Percentiles rank a stretch among this genome's conserved stretches.
Evolutionary conservation across 352 stramenopile species (phyloP).

Genomic region (Pythium catenulatum): DNA sequence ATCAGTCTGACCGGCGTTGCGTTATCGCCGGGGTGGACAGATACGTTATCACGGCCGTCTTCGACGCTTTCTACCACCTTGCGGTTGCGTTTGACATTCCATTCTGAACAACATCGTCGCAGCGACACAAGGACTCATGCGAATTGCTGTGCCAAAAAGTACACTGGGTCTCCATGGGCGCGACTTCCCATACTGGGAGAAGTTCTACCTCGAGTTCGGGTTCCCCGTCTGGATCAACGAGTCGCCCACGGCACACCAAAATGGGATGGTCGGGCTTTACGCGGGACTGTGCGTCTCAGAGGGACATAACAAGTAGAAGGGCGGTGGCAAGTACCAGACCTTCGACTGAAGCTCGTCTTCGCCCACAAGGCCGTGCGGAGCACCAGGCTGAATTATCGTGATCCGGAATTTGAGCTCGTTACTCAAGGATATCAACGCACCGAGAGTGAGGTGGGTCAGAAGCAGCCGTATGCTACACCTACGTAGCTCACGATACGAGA

Average conservation of each 20-base stretch:
- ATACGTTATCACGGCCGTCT: too few species aligned
- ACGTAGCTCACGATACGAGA: conserved; percentile 53
- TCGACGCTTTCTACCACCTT: too few species aligned
- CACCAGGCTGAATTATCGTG: conserved; percentile 57
- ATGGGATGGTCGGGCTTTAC: conserved; percentile 46
- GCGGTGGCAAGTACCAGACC: conserved; percentile 56
- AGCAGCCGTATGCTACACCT: conserved; percentile 65
- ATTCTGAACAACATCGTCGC: too few species aligned
- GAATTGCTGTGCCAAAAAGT: neutral
- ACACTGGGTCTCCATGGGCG: conserved; percentile 4
- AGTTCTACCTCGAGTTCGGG: conserved; percentile 26
- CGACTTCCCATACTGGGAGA: conserved; percentile 28
- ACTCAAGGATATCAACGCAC: conserved; percentile 58
- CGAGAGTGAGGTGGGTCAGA: conserved; percentile 57
- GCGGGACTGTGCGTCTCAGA: conserved; percentile 38
- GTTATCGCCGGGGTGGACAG: too few species aligned
- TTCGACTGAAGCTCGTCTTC: conserved; percentile 53
- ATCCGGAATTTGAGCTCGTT: conserved; percentile 62
- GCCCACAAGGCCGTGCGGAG: conserved; percentile 52
- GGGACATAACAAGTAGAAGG: conserved; percentile 49
- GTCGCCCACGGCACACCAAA: conserved; percentile 43
- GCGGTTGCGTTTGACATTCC: too few species aligned
- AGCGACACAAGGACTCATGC: neutral
- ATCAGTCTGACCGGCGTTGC: too few species aligned
- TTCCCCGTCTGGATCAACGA: conserved; percentile 57